Conservation (phyloP, 805 yeast genomes). For the Sugiyamaella boreocaroliniensis region DNA sequence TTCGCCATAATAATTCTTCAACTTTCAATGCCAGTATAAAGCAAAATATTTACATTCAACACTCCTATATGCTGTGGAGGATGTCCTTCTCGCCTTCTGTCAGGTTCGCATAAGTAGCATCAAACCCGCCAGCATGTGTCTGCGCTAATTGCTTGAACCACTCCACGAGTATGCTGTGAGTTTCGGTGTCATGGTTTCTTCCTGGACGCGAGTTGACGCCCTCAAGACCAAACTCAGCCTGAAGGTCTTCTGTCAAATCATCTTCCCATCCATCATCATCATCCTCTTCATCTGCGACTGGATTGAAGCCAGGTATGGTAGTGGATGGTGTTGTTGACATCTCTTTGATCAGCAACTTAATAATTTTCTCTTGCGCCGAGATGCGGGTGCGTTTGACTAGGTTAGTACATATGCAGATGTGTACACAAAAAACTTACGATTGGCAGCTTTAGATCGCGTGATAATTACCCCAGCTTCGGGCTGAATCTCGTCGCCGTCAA, state of each 20-base stretch:
- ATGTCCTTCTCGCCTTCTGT: slow-evolving; percentile 9
- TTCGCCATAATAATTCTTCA: too few relatives aligned
- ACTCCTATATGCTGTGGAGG: not conserved
- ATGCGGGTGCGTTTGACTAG: slow-evolving; percentile 55
- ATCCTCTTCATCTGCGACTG: slow-evolving; percentile 23
- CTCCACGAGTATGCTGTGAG: slow-evolving; percentile 20
- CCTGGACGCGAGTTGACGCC: slow-evolving; percentile 47
- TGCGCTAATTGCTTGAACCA: slow-evolving; percentile 24
- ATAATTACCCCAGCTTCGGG: slow-evolving; percentile 56
- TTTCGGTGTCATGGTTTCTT: slow-evolving; percentile 17
- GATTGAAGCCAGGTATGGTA: slow-evolving; percentile 33
- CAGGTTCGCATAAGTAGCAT: slow-evolving; percentile 2
- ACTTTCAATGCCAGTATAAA: too few relatives aligned
- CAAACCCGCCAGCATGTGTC: slow-evolving; percentile 10
- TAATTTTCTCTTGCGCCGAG: slow-evolving; percentile 63
- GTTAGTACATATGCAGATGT: slow-evolving; percentile 15
- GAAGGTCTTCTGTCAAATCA: slow-evolving; percentile 33
- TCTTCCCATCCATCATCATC: slow-evolving; percentile 39
- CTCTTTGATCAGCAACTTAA: slow-evolving; percentile 65
- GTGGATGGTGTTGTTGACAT: slow-evolving; percentile 55
- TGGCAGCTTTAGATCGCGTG: slow-evolving; percentile 78
- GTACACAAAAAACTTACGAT: slow-evolving; percentile 9
- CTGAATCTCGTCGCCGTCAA: slow-evolving; percentile 72
- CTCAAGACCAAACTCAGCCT: slow-evolving; percentile 77
- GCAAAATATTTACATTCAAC: not conserved